A percentile compares a stretch with the other conserved stretches of the same genome.
Evolutionary conservation across 768 basidiomycete genomes (phyloP).

Genomic region (Porphyrellus cyaneotinctus): DNA sequence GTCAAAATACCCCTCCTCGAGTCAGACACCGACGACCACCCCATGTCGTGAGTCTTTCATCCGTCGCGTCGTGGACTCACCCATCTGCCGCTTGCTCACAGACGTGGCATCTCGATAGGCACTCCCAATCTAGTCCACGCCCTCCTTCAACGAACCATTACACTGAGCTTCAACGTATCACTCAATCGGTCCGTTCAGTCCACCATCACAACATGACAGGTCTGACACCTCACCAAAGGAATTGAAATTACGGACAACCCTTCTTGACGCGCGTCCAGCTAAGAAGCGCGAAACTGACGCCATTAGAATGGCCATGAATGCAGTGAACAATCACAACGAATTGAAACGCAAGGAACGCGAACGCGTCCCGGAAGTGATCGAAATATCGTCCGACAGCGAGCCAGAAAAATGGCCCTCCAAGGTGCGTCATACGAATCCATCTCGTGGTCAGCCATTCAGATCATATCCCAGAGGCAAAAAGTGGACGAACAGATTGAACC

Average conservation of each 20-base stretch:
- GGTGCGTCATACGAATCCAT: slow-evolving; percentile 9
- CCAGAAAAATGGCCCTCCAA: slow-evolving; percentile 18
- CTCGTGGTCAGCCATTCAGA: neutral
- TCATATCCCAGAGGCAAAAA: slow-evolving; percentile 20
- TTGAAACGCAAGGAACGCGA: slow-evolving; percentile 24
- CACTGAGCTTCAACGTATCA: slow-evolving; percentile 26
- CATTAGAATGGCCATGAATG: slow-evolving; percentile 14
- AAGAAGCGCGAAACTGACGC: slow-evolving; percentile 23
- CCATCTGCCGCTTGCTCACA: neutral
- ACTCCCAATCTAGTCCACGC: neutral
- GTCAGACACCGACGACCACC: slow-evolving; percentile 11
- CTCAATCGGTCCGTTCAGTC: slow-evolving; percentile 15
- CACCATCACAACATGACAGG: neutral
- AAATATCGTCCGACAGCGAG: slow-evolving; percentile 31
- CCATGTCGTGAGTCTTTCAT: slow-evolving; percentile 9
- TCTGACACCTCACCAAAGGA: slow-evolving; percentile 24
- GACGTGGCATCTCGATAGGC: neutral
- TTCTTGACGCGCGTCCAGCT: slow-evolving; percentile 5
- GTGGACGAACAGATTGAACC: neutral
- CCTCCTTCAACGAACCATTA: neutral
- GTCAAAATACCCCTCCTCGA: slow-evolving; percentile 16
- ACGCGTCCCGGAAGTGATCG: slow-evolving; percentile 15
- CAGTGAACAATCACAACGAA: slow-evolving; percentile 3
- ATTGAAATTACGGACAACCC: slow-evolving; percentile 13
- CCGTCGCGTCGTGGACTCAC: neutral